phyloP scores from a whole-genome alignment of 345 rosid species.

The Sisymbrium irio region DNA sequence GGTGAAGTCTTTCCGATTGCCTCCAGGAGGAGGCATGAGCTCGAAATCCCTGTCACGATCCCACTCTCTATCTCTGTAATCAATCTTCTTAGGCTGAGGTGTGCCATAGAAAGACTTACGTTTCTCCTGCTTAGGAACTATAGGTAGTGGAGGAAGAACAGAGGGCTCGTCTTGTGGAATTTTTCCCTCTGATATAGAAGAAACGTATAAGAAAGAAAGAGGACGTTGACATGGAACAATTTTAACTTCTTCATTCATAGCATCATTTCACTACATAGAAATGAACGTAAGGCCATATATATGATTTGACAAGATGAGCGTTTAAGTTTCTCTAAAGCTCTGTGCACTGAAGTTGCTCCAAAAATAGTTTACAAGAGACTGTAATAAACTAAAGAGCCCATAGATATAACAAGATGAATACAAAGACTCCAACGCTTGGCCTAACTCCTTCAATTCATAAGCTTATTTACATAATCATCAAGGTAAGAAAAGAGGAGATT shows the following conservation, averaged over 20 bases:
- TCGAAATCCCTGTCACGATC: constrained; percentile 92
- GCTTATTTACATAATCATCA: neutral
- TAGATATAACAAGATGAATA: neutral
- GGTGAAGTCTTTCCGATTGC: constrained; percentile 69
- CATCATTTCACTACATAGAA: neutral
- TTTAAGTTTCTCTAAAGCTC: neutral
- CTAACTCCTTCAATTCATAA: neutral
- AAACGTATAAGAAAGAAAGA: constrained; percentile 8
- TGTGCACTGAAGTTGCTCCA: constrained; percentile 1
- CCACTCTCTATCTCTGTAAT: constrained; percentile 82
- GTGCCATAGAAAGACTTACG: constrained; percentile 62
- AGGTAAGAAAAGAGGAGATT: neutral
- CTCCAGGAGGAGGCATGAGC: constrained; percentile 99
- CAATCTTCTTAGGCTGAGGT: constrained; percentile 79
- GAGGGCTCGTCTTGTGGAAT: constrained; percentile 85
- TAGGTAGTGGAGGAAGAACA: constrained; percentile 78
- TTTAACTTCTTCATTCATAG: constrained; percentile 13
- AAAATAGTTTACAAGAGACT: constrained; percentile 1
- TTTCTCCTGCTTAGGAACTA: constrained; percentile 75
- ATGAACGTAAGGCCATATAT: neutral
- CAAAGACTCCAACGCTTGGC: neutral
- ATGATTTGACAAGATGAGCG: neutral
- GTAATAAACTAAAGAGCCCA: neutral
- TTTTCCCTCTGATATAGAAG: constrained; percentile 69
- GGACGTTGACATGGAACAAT: neutral